A percentile compares a stretch with the other conserved stretches of the same genome.
These are phyloP conservation scores for Dioszegia crocea DNA, from an alignment of 768 basidiomycete genomes.

Conservation along the genomic window DNA sequence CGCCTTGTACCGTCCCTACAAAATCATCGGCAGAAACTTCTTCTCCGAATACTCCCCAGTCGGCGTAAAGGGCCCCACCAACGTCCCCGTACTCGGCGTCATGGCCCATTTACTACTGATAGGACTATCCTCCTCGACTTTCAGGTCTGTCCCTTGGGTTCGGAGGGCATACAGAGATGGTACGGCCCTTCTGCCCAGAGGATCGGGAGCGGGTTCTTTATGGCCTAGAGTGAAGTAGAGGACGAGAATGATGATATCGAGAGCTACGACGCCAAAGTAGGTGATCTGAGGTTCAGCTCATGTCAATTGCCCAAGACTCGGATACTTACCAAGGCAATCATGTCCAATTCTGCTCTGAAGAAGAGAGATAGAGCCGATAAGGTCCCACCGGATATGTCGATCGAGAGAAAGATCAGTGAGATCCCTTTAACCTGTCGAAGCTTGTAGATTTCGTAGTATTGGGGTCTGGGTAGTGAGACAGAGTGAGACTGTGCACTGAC, in stretches of 20 bases:
- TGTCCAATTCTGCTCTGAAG: slow-evolving; percentile 62
- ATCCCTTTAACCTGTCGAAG: slow-evolving; percentile 57
- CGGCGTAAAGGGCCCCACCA: background rate
- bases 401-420: slow-evolving; percentile 62
- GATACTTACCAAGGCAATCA: slow-evolving; percentile 55
- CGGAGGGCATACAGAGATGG: background rate
- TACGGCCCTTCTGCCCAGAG: background rate
- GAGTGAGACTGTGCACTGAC: background rate
- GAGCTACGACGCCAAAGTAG: background rate
- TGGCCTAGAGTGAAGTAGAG: slow-evolving; percentile 8
- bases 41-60: background rate
- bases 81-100: background rate
- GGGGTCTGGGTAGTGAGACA: slow-evolving; percentile 50
- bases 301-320: background rate
- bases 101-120: background rate
- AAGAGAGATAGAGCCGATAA: slow-evolving; percentile 64
- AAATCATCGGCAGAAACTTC: too few relatives aligned
- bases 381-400: slow-evolving; percentile 65
- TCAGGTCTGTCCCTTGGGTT: background rate
- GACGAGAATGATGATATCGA: slow-evolving; percentile 10
- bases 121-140: background rate
- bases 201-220: background rate
- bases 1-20: too few relatives aligned
- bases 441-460: slow-evolving; percentile 70
- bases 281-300: slow-evolving; percentile 3